Evolutionary conservation across 129 eudicot species (phyloP), one percentile per base, ranked within the genome.

Genomic region (Apium graveolens): DNA sequence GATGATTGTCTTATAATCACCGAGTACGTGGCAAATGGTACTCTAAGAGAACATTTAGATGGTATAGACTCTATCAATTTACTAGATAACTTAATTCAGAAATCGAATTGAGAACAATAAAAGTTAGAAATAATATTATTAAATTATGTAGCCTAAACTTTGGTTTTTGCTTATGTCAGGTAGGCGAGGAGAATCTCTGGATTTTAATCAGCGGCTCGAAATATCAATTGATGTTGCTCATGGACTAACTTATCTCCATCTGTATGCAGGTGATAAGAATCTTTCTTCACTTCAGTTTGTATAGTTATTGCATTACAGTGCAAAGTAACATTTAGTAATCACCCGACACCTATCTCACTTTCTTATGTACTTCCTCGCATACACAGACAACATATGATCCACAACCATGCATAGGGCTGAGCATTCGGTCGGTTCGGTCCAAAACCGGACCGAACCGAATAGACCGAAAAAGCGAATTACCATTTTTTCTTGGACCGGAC

Each of bases 1-100:
- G 86, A 83, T 65, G 98, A 95, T 34, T 96, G 92, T 12, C 89
- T 95, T 79, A 90, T 95, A 51, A 88, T 91, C 39, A 90, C 98
- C 5, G 97, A 95, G 78, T 95, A 85, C 75, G 97, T 91, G 57
- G 83, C 98, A 68, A 95, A 92, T 80, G 98, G 98, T 81, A 91
- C 94, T 74, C 98, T 95, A 32, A 84, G 98, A 85, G 97, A 95
- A 78, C 97, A 95, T 86, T 82, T 95, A 71, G 98, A 95, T 85
- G 98, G 98, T 95, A 90, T 85, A 85, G 62, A 35, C 65, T 76
- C 7, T 31, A 14, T 31, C 2, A 32, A 14, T 31, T 10, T 31
- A 66, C 39, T 14, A 14, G 20, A 66, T 66, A 13, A 11, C 32
- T 21, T 37, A 37, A 3, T 37, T 37, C n/a, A 34, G 12, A 70